Evolutionary conservation across 306 rosid species (phyloP).

Genomic region (Cyamopsis tetragonoloba): DNA sequence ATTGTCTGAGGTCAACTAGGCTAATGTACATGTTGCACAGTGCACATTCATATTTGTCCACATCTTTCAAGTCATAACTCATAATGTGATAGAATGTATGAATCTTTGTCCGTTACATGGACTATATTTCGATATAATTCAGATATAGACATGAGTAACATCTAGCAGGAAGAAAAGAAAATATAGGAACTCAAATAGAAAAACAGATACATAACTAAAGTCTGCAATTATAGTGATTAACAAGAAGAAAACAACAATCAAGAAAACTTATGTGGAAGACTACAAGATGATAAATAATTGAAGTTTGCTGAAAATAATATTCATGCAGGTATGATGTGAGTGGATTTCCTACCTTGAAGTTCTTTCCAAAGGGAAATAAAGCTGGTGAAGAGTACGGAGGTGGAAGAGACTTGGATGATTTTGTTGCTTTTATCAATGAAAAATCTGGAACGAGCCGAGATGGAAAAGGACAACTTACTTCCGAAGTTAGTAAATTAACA

Average conservation of each 20-base stretch:
- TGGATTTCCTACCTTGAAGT: constrained; percentile 89
- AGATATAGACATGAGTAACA: background rate
- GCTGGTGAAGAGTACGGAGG: constrained; percentile 84
- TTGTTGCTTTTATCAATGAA: constrained; percentile 71
- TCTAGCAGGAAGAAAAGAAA: background rate
- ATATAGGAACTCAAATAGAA: background rate
- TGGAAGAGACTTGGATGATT: constrained; percentile 83
- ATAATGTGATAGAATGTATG: background rate
- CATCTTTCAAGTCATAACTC: background rate
- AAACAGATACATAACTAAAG: background rate
- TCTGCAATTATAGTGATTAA: background rate
- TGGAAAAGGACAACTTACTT: constrained; percentile 71
- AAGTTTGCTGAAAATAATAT: constrained; percentile 6
- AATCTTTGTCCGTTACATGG: background rate
- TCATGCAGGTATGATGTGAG: constrained; percentile 73
- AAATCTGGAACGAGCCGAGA: constrained; percentile 77
- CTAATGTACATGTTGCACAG: background rate
- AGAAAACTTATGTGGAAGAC: background rate
- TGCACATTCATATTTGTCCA: background rate
- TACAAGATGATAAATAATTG: constrained; percentile 3
- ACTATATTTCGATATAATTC: background rate
- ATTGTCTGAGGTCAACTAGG: background rate
- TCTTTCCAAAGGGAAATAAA: constrained; percentile 82
- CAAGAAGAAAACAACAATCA: background rate
- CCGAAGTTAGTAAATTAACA: constrained; percentile 47